Conservation (phyloP, 1,139 yeast species). For the Blastobotrys elegans region DNA sequence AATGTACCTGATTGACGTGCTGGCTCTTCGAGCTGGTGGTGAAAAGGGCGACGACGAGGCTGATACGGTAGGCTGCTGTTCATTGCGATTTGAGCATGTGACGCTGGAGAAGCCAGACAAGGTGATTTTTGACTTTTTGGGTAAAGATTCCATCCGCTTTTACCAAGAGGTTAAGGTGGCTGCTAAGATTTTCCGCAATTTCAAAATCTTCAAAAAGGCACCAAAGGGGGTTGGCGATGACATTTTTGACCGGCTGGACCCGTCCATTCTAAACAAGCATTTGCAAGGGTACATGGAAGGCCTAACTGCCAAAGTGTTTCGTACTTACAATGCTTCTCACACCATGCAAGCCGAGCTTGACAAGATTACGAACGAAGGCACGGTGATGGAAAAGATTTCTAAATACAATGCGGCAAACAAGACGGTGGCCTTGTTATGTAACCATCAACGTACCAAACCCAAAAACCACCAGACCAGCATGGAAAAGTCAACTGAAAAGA, state of each 20-base stretch:
- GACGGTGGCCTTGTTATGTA: conserved; percentile 92
- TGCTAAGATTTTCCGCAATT: conserved; percentile 80
- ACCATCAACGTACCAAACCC: conserved; percentile 91
- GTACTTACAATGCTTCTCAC: conserved; percentile 94
- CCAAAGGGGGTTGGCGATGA: conserved; percentile 93
- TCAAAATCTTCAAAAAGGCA: conserved; percentile 76
- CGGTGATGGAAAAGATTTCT: conserved; percentile 81
- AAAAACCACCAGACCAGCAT: conserved; percentile 79
- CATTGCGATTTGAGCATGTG: conserved; percentile 83
- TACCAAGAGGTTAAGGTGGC: conserved; percentile 92
- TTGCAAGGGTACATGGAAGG: conserved; percentile 90
- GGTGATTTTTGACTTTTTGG: conserved; percentile 89
- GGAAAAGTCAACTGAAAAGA: conserved; percentile 68
- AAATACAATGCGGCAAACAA: conserved; percentile 92
- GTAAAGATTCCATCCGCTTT: conserved; percentile 91
- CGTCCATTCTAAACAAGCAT: conserved; percentile 75
- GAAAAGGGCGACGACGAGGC: conserved; percentile 97
- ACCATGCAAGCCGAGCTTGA: conserved; percentile 96
- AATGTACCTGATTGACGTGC: conserved; percentile 85
- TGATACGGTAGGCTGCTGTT: conserved; percentile 97
- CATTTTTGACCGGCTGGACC: conserved; percentile 84
- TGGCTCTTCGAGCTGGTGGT: conserved; percentile 97
- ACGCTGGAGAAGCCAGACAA: conserved; percentile 80
- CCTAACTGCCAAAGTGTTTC: conserved; percentile 91
- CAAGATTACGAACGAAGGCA: conserved; percentile 73